phyloP scores from a whole-genome alignment of 768 basidiomycete genomes.

The Cantharellus anzutake region DNA sequence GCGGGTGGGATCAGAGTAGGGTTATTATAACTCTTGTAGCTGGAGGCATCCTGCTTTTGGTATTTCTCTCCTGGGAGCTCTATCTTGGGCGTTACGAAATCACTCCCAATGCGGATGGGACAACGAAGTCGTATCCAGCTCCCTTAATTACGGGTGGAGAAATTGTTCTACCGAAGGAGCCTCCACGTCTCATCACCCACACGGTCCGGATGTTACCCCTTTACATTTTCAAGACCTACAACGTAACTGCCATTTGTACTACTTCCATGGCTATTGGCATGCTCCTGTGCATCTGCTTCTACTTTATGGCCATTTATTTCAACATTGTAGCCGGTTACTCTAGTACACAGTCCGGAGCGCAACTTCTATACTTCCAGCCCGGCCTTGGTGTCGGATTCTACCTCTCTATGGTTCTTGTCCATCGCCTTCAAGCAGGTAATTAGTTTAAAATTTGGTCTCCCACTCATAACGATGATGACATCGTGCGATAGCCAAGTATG shows the following conservation, averaged over 20 bases:
- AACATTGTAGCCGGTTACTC: conserved; percentile 24
- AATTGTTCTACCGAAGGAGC: neutral
- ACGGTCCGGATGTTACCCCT: conserved; percentile 30
- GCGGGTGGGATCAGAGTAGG: conserved; percentile 21
- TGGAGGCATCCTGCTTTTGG: conserved; percentile 24
- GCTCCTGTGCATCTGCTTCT: conserved; percentile 30
- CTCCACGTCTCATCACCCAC: conserved; percentile 3
- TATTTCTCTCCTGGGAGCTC: conserved; percentile 26
- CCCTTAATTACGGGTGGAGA: neutral
- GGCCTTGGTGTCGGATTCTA: conserved; percentile 12
- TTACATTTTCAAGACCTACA: conserved; percentile 24
- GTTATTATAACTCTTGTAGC: conserved; percentile 31
- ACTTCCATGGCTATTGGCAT: conserved; percentile 25
- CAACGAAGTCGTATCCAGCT: neutral
- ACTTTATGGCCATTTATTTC: conserved; percentile 35
- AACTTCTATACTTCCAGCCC: conserved; percentile 34
- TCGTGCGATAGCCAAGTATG: conserved; percentile 21
- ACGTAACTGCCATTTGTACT: conserved; percentile 18
- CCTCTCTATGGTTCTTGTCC: neutral
- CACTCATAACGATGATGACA: neutral
- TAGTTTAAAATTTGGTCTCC: neutral
- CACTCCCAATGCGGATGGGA: neutral
- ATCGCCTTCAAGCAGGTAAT: neutral
- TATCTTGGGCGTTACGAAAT: conserved; percentile 17
- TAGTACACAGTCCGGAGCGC: conserved; percentile 25